phyloP scores from a whole-genome alignment of 2,329 filamentous ascomycete species.

The Arthrobotrys sinensis region DNA sequence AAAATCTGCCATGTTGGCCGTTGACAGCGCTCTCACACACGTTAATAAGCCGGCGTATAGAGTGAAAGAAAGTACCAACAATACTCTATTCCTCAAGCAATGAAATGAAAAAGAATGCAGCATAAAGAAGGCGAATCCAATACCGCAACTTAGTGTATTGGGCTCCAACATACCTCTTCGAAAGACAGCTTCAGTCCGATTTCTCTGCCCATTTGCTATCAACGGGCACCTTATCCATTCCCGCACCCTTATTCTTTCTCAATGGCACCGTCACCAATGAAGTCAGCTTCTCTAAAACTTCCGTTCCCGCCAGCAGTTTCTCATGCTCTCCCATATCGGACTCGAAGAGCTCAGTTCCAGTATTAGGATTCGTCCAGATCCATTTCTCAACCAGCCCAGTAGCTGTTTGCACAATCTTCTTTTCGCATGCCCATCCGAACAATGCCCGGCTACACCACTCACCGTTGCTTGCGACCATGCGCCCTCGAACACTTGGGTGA shows the following conservation, averaged over 20 bases:
- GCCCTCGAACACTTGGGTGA: slow-evolving; percentile 55
- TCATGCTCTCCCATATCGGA: slow-evolving; percentile 46
- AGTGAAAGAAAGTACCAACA: not conserved
- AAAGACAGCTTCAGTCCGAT: slow-evolving; percentile 9
- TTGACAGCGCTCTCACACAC: not conserved
- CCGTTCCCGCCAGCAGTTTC: slow-evolving; percentile 51
- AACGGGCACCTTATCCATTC: slow-evolving; percentile 49
- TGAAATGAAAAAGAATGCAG: slow-evolving; percentile 18
- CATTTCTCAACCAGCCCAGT: slow-evolving; percentile 43
- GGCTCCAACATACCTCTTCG: slow-evolving; percentile 3
- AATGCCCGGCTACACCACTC: slow-evolving; percentile 56
- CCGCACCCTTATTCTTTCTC: slow-evolving; percentile 34
- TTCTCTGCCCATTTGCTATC: slow-evolving; percentile 54
- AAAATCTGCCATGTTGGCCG: not conserved
- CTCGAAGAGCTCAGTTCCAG: slow-evolving; percentile 43
- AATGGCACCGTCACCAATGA: slow-evolving; percentile 36
- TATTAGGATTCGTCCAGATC: slow-evolving; percentile 56
- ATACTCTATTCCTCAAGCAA: slow-evolving; percentile 15
- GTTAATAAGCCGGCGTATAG: not conserved
- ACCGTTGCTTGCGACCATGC: slow-evolving; percentile 55
- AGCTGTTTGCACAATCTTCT: slow-evolving; percentile 36
- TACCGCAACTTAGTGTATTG: not conserved
- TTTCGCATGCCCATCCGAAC: slow-evolving; percentile 50
- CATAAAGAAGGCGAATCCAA: not conserved
- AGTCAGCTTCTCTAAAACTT: slow-evolving; percentile 43